phyloP scores from a whole-genome alignment of 2,329 filamentous ascomycete species.

The Huntiella decipiens region DNA sequence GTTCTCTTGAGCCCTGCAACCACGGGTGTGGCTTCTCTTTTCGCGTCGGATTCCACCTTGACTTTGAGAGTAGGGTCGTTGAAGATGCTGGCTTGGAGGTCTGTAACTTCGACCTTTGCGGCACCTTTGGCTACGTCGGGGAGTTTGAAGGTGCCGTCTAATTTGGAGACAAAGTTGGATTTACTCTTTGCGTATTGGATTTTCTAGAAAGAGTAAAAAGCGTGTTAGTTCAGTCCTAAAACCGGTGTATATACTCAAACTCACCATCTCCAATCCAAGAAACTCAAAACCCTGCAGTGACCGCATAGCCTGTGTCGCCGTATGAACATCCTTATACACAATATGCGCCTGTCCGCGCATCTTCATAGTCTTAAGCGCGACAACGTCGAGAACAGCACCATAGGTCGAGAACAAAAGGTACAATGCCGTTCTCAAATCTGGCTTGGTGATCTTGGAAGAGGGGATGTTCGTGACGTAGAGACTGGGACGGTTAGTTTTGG shows the following conservation, averaged over 20 bases:
- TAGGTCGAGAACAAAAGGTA: constrained; percentile 93
- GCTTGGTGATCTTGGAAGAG: constrained; percentile 75
- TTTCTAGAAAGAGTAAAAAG: constrained; percentile 35
- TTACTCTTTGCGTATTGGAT: constrained; percentile 82
- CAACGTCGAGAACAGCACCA: constrained; percentile 77
- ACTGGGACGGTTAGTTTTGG: constrained; percentile 23
- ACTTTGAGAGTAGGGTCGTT: constrained; percentile 36
- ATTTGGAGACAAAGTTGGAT: constrained; percentile 72
- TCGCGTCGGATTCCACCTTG: too few relatives aligned
- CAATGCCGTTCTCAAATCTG: constrained; percentile 65
- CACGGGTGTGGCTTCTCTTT: constrained; percentile 29
- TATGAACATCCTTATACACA: constrained; percentile 72
- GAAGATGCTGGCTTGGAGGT: constrained; percentile 65
- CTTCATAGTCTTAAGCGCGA: constrained; percentile 70
- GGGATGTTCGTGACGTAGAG: constrained; percentile 77
- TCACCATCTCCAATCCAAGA: constrained; percentile 66
- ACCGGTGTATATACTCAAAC: constrained; percentile 18
- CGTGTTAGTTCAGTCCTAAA: background rate
- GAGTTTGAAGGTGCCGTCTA: constrained; percentile 75
- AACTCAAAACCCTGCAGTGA: constrained; percentile 72
- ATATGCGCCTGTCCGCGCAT: constrained; percentile 96
- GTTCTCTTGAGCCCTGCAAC: constrained; percentile 49
- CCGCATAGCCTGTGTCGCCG: constrained; percentile 87
- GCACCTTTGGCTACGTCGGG: constrained; percentile 34
- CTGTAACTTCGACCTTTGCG: constrained; percentile 43